Conservation (phyloP, 2,329 filamentous ascomycete species). For the Seiridium cupressi region DNA sequence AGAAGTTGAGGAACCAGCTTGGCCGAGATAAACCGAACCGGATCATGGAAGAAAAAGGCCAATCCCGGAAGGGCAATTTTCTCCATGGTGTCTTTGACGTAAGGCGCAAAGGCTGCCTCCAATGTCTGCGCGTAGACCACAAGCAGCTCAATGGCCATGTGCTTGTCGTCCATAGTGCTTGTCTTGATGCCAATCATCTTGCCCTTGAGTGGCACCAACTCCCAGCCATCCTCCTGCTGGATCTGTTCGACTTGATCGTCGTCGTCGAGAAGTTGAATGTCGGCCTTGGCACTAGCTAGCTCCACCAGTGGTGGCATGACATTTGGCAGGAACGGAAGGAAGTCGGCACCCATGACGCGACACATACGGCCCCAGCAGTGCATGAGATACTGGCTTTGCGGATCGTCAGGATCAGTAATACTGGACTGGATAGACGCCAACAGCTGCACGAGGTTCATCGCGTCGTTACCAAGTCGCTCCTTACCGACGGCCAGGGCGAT, state of each 20-base stretch:
- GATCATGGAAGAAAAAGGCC: constrained; percentile 99
- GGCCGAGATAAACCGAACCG: constrained; percentile 89
- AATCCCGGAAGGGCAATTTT: constrained; percentile 92
- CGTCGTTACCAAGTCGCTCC: constrained; percentile 85
- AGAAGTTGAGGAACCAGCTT: constrained; percentile 92
- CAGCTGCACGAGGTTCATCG: constrained; percentile 81
- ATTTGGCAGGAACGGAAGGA: constrained; percentile 85
- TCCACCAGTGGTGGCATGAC: constrained; percentile 94
- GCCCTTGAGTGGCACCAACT: constrained; percentile 92
- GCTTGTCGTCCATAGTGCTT: constrained; percentile 95
- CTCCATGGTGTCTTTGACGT: constrained; percentile 91
- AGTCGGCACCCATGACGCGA: constrained; percentile 84
- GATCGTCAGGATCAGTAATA: constrained; percentile 89
- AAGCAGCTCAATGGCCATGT: constrained; percentile 98
- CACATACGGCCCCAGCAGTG: constrained; percentile 99
- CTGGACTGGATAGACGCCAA: constrained; percentile 82
- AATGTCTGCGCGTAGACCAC: constrained; percentile 96
- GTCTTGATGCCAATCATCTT: constrained; percentile 99
- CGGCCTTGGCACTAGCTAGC: constrained; percentile 90
- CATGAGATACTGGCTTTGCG: constrained; percentile 93
- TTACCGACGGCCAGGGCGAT: constrained; percentile 95
- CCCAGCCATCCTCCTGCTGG: constrained; percentile 95
- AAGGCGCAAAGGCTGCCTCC: constrained; percentile 88
- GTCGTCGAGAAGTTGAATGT: constrained; percentile 93
- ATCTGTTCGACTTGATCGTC: constrained; percentile 92